Evolutionary conservation across 176 grass and related monocot genomes (phyloP).

Genomic region (Saccharum officinarum): DNA sequence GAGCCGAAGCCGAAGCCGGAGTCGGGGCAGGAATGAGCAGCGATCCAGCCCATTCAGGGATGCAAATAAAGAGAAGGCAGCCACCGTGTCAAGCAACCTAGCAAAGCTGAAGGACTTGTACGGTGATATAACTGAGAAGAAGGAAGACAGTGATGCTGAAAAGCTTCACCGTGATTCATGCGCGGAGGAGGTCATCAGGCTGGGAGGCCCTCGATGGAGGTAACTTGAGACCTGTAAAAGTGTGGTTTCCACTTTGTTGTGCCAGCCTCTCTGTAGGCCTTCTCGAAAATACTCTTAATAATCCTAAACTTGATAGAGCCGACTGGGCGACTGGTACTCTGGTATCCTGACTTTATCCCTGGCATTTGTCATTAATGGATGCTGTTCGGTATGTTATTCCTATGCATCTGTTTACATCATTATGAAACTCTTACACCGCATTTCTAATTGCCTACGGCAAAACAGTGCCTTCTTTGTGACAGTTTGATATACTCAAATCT

Average conservation of each 20-base stretch:
- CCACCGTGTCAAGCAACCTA: constrained; percentile 58
- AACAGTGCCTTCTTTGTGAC: neutral
- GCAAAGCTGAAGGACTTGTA: constrained; percentile 90
- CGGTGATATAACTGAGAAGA: constrained; percentile 62
- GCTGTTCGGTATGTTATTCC: neutral
- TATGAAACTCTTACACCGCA: neutral
- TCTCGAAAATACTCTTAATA: neutral
- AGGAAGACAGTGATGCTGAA: constrained; percentile 45
- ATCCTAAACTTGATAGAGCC: neutral
- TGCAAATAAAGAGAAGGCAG: constrained; percentile 48
- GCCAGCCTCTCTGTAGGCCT: neutral
- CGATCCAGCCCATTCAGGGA: constrained; percentile 41
- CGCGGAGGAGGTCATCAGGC: constrained; percentile 84
- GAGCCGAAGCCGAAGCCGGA: constrained; percentile 33
- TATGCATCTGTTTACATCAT: neutral
- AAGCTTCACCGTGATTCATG: constrained; percentile 57
- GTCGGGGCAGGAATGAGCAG: constrained; percentile 32
- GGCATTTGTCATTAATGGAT: neutral
- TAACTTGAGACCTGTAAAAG: constrained; percentile 20
- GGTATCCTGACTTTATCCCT: neutral
- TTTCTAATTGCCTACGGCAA: neutral
- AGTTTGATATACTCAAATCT: neutral
- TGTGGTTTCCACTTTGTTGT: neutral
- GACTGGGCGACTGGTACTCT: neutral
- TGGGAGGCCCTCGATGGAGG: constrained; percentile 73